These are phyloP conservation scores for Colletotrichum viniferum DNA, from an alignment of 2,329 filamentous ascomycete species.

Conservation along the genomic window DNA sequence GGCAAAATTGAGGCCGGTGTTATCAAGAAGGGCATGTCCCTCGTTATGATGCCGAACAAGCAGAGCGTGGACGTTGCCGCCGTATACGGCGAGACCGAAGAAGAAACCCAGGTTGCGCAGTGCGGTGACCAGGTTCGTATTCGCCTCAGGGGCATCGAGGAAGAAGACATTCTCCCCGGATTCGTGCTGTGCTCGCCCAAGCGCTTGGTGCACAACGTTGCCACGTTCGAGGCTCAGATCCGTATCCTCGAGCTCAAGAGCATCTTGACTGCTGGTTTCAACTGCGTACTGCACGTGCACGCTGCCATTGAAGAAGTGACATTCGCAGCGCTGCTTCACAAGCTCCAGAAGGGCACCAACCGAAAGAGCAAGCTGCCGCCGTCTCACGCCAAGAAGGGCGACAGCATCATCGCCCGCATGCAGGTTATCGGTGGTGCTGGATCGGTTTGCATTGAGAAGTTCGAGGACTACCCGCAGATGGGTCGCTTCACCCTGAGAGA, in stretches of 20 bases:
- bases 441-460: slow-evolving; percentile 89
- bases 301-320: slow-evolving; percentile 98
- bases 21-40: slow-evolving; percentile 83
- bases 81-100: slow-evolving; percentile 94
- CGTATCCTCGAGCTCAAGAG: slow-evolving; percentile 92
- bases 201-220: slow-evolving; percentile 89
- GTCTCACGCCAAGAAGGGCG: slow-evolving; percentile 82
- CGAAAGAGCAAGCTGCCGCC: slow-evolving; percentile 93
- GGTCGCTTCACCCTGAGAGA: slow-evolving; percentile 90
- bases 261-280: slow-evolving; percentile 93
- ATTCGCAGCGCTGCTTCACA: slow-evolving; percentile 86
- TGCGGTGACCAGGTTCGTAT: slow-evolving; percentile 95
- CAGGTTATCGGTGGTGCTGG: slow-evolving; percentile 86
- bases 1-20: slow-evolving; percentile 96
- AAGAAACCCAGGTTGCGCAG: slow-evolving; percentile 80
- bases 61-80: slow-evolving; percentile 81
- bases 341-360: slow-evolving; percentile 91
- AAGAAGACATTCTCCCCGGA: slow-evolving; percentile 94
- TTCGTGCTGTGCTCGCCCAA: slow-evolving; percentile 97
- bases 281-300: slow-evolving; percentile 97
- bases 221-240: slow-evolving; percentile 93
- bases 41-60: slow-evolving; percentile 96
- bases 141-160: slow-evolving; percentile 91
- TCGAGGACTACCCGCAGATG: slow-evolving; percentile 95
- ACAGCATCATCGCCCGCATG: slow-evolving; percentile 89